Evolutionary conservation across 768 basidiomycete genomes (phyloP).

Genomic region (Mycena epipterygia): DNA sequence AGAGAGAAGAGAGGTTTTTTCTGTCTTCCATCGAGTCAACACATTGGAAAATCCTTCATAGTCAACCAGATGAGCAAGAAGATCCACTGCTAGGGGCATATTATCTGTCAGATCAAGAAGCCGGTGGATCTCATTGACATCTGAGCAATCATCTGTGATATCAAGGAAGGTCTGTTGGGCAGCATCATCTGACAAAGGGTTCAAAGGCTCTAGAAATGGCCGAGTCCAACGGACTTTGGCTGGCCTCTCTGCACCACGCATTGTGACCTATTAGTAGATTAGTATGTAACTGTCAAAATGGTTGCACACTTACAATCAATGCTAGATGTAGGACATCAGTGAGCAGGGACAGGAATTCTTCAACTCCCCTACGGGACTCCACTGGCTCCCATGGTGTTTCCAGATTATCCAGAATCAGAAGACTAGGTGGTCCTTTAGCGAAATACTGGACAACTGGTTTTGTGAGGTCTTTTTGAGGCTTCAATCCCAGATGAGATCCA

Average conservation of each 20-base stretch:
- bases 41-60: slow-evolving; percentile 5
- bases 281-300: background rate
- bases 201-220: slow-evolving; percentile 3
- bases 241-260: slow-evolving; percentile 18
- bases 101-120: slow-evolving; percentile 12
- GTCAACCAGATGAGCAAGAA: slow-evolving; percentile 6
- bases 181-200: background rate
- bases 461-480: too few relatives aligned
- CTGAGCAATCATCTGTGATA: slow-evolving; percentile 1
- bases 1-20: too few relatives aligned
- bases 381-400: too few relatives aligned
- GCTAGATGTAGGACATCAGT: too few relatives aligned
- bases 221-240: background rate
- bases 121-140: background rate
- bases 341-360: too few relatives aligned
- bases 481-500: too few relatives aligned
- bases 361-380: too few relatives aligned
- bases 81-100: slow-evolving; percentile 9
- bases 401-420: slow-evolving; percentile 18
- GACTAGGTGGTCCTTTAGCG: background rate
- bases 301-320: background rate
- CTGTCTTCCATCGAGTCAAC: slow-evolving; percentile 12
- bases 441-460: background rate
- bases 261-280: slow-evolving; percentile 2
- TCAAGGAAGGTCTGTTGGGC: slow-evolving; percentile 15